These are phyloP conservation scores for Trypanosoma caninum DNA, from an alignment of 208 protist genomes.

Conservation along the genomic window DNA sequence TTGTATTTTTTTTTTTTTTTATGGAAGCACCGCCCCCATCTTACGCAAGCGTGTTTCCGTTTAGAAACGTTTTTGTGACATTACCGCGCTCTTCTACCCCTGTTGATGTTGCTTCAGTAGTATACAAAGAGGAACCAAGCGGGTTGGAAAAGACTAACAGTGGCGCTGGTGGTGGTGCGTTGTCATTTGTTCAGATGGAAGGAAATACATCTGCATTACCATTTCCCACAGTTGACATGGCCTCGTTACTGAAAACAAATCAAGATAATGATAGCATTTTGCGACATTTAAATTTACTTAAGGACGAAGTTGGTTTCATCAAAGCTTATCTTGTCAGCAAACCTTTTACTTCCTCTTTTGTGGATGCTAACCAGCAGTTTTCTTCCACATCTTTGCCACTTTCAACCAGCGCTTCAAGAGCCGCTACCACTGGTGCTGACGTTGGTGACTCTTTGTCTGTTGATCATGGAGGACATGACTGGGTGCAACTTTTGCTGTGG, in stretches of 20 bases:
- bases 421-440: neutral
- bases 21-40: neutral
- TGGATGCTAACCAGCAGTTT: neutral
- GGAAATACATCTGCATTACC: neutral
- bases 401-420: neutral
- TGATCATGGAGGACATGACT: neutral
- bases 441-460: neutral
- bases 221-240: neutral
- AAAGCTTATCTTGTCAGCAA: neutral
- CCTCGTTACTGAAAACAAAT: neutral
- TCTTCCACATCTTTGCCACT: no score
- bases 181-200: no score
- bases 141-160: no score
- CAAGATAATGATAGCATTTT: neutral
- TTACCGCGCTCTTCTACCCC: neutral
- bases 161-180: no score
- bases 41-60: neutral
- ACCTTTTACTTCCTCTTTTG: neutral
- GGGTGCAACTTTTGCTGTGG: slow-evolving; percentile 3
- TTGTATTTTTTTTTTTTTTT: neutral
- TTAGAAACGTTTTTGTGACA: neutral
- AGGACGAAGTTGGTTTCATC: neutral
- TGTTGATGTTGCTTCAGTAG: no score
- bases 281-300: neutral
- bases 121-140: no score